These are phyloP conservation scores for Globisporangium emineosum DNA, from an alignment of 352 stramenopile genomes.

Conservation along the genomic window DNA sequence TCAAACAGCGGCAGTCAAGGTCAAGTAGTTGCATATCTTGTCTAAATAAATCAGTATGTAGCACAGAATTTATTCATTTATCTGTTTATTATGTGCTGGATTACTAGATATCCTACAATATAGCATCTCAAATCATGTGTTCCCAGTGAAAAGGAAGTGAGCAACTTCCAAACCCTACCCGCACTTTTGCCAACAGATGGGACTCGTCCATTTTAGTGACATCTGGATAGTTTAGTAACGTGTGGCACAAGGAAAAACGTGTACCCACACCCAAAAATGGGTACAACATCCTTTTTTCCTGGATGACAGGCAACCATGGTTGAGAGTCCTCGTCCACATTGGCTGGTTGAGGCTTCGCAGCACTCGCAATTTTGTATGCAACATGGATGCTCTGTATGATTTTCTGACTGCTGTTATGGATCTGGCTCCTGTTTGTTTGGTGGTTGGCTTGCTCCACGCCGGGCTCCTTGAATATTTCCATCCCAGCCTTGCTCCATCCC, in stretches of 20 bases:
- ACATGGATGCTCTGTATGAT: background rate
- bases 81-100: no score
- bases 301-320: background rate
- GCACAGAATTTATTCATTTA: no score
- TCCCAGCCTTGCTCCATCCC: background rate
- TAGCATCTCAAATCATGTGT: background rate
- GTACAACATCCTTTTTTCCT: background rate
- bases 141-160: background rate
- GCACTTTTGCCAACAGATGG: background rate
- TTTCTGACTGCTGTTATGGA: background rate
- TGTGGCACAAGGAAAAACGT: background rate
- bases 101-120: background rate
- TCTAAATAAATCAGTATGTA: background rate
- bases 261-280: background rate
- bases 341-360: background rate
- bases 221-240: background rate
- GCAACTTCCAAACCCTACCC: background rate
- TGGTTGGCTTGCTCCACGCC: background rate
- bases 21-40: background rate
- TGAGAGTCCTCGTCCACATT: no score
- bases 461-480: background rate
- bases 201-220: background rate
- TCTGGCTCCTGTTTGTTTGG: background rate
- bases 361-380: background rate
- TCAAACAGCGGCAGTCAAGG: background rate